These are phyloP conservation scores for Nepenthes alata DNA, from an alignment of 179 eudicot genomes.

Conservation along the genomic window DNA sequence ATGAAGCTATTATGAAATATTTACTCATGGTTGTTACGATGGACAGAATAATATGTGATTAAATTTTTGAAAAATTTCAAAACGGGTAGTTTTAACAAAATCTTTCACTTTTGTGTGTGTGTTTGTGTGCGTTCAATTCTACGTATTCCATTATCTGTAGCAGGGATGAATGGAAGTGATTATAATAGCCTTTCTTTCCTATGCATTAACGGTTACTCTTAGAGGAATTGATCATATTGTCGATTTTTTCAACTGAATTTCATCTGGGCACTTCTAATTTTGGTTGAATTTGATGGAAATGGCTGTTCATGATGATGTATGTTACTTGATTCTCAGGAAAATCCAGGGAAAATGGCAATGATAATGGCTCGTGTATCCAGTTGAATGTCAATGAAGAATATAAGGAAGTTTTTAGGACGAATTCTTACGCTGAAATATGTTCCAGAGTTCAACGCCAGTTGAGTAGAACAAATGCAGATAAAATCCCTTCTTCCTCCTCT, in stretches of 20 bases:
- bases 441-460: slow-evolving; percentile 37
- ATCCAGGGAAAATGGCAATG: slow-evolving; percentile 7
- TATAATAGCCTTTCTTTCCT: too few species aligned
- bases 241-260: background rate
- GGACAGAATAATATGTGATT: too few species aligned
- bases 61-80: too few species aligned
- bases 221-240: too few species aligned
- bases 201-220: too few species aligned
- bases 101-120: too few species aligned
- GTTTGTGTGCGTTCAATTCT: too few species aligned
- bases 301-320: slow-evolving; percentile 1
- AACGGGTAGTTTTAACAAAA: too few species aligned
- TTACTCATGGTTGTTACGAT: too few species aligned
- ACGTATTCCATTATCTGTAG: too few species aligned
- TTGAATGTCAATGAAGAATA: slow-evolving; percentile 56
- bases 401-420: slow-evolving; percentile 48
- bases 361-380: slow-evolving; percentile 18
- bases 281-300: background rate
- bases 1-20: too few species aligned
- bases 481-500: slow-evolving; percentile 14
- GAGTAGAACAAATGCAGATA: slow-evolving; percentile 13
- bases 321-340: slow-evolving; percentile 14
- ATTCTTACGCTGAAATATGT: slow-evolving; percentile 50
- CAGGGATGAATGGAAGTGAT: too few species aligned
- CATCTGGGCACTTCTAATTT: background rate